Evolutionary conservation across 2,329 filamentous ascomycete species (phyloP).

Genomic region (Colletotrichum euphorbiae): DNA sequence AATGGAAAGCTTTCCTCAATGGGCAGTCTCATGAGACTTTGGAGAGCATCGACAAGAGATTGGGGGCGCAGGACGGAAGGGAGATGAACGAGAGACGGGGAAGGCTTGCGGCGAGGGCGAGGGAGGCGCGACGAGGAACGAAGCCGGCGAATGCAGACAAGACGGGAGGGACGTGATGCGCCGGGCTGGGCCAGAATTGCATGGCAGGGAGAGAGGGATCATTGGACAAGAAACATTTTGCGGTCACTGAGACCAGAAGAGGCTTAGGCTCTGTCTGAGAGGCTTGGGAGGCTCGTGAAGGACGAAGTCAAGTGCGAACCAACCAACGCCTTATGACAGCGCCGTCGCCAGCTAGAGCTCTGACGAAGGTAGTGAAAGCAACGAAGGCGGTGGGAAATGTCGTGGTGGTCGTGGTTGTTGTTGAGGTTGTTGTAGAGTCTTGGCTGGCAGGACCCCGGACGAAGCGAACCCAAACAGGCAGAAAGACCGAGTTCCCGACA

Average conservation of each 20-base stretch:
- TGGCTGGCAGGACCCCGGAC: slow-evolving; percentile 19
- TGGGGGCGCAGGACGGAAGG: slow-evolving; percentile 5
- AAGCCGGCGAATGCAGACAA: slow-evolving; percentile 37
- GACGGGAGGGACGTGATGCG: slow-evolving; percentile 13
- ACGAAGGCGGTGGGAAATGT: not conserved
- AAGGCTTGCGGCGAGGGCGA: slow-evolving; percentile 16
- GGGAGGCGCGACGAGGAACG: slow-evolving; percentile 11
- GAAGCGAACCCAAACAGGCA: slow-evolving; percentile 22
- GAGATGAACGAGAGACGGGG: not conserved
- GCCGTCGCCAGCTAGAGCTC: no score
- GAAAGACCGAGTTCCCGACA: slow-evolving; percentile 31
- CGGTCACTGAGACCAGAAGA: not conserved
- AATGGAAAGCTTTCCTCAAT: slow-evolving; percentile 27
- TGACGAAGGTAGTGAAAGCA: no score
- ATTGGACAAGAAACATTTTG: not conserved
- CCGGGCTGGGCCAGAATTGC: not conserved
- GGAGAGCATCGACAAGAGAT: not conserved
- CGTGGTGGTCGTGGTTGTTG: not conserved
- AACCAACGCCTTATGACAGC: no score
- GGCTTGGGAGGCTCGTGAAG: not conserved
- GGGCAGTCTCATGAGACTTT: not conserved
- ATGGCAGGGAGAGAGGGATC: not conserved
- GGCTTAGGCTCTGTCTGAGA: not conserved
- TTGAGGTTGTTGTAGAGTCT: slow-evolving; percentile 7
- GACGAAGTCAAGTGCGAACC: not conserved